A percentile compares a stretch with the other conserved stretches of the same genome.
phyloP scores from a whole-genome alignment of 345 rosid genomes.

The Salix viminalis region DNA sequence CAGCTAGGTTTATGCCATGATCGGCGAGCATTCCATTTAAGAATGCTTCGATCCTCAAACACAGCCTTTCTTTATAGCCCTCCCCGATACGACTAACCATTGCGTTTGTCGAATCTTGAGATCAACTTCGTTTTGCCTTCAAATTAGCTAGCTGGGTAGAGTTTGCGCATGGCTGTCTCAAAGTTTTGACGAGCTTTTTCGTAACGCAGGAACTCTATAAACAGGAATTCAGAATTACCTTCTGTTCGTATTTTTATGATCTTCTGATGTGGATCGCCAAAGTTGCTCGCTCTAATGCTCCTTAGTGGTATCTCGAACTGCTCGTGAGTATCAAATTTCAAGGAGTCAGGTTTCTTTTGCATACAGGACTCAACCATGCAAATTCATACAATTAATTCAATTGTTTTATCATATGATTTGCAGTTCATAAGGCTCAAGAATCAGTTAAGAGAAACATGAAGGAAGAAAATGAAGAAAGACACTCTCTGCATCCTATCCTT shows the following conservation, averaged over 20 bases:
- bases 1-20: no score
- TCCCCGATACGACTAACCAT: neutral
- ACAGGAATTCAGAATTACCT: conserved; percentile 41
- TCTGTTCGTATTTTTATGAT: conserved; percentile 29
- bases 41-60: neutral
- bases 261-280: conserved; percentile 33
- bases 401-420: no score
- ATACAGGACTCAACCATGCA: neutral
- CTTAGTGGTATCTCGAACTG: conserved; percentile 39
- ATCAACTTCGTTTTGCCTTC: neutral
- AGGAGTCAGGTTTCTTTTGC: neutral
- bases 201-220: conserved; percentile 41
- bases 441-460: neutral
- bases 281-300: conserved; percentile 22
- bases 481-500: neutral
- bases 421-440: no score
- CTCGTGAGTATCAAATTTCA: neutral
- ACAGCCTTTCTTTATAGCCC: no score
- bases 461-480: no score
- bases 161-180: conserved; percentile 23
- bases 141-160: neutral
- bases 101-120: neutral
- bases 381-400: neutral
- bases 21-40: no score
- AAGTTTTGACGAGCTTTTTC: conserved; percentile 37